Base-by-base conservation (phyloP, 2,329 filamentous ascomycete species). In the Fusarium algeriense region DNA sequence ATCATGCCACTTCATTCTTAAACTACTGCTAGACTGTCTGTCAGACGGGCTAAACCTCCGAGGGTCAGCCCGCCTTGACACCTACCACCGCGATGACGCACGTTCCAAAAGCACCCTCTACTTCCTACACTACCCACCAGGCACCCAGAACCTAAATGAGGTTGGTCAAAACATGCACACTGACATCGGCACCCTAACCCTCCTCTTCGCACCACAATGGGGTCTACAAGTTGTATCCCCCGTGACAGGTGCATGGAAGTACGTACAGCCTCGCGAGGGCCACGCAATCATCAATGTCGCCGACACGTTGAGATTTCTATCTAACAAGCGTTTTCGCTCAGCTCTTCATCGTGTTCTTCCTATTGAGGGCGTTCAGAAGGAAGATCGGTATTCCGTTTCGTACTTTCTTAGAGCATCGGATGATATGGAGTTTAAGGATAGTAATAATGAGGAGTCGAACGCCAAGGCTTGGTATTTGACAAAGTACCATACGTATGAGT, bases 131-230 rank as follows among this genome's bases (percentile, higher is more conserved):
- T 67, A 67, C 34, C 64, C 64, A 2, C 55, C 55, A 12, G 54
- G 54, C 8, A 30, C 37, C 1, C 54, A 61, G 32, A 48, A 58
- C 6, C 55, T 41, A 4, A 54, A 56, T 10, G 32, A 70, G 35
- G 67, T 70, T 5, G 66, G 66, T 0, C 66, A 70, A 20, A 69
- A 64, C 32, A 69, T 69, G 54, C 64, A 69, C 17, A 69, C 66
- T 3, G 64, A 69, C 30, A 64, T 69, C 8, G 64, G 64, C 7
- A 50, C 46, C 1, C 58, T 69, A 2, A 64, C 66, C 1, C 28
- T 69, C 17, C 64, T 69, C 13, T 52, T 40, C 13, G 59, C 66
- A 6, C 53, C 64, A 7, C 64, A 68, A n/a, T 68, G 64, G 64
- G 64, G 64, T 14, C 54, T 69, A 4, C 61, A 67, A 2, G 64